Evolutionary conservation across 148 eudicot species (phyloP), one percentile per base, ranked within the genome.

Genomic region (Polygonum maritimum): DNA sequence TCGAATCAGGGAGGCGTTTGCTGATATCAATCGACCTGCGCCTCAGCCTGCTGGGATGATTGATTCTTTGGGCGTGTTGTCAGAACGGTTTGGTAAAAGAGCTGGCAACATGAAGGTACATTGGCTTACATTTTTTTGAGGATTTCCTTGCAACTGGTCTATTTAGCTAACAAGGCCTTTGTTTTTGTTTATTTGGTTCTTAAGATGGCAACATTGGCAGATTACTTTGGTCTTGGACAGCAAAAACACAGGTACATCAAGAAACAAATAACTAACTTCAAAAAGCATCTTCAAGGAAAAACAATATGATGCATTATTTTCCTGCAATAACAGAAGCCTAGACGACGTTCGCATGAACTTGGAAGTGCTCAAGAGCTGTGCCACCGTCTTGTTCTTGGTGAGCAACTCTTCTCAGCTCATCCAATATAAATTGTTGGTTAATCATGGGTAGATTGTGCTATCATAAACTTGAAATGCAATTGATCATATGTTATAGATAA

Each of bases 41-140:
- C 98, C 98, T 1, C 79, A 81, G 45, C 96, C 98, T 4, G 80
- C 79, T 47, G 98, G 89, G 65, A 76, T 88, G 48, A 90, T 94
- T 33, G 98, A 94, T 79, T 92, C 98, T 2, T 83, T 94, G 82
- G 93, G 92, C 12, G 89, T 94, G 26, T 83, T 94, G 79, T 80
- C 89, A 2, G 80, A 88, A 78, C 92, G 88, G 58, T 94, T 94
- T 81, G 98, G 98, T 22, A 92, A 76, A 77, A 84, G 98, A 83
- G 98, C 98, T 75, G 98, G 98, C 26, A 87, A 94, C 79, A 92
- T 94, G 98, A 94, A 94, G 96, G 98, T 91, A 82, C 7, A 75
- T 71, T 2, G 7, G 0, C 47, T 44, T 0, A 6, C 7, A 44
- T 44, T 7, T 44, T 44, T 2, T 26, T 26, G 31, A 44, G 9